phyloP scores from a whole-genome alignment of 805 yeast species.

The Cyberlindnera americana region DNA sequence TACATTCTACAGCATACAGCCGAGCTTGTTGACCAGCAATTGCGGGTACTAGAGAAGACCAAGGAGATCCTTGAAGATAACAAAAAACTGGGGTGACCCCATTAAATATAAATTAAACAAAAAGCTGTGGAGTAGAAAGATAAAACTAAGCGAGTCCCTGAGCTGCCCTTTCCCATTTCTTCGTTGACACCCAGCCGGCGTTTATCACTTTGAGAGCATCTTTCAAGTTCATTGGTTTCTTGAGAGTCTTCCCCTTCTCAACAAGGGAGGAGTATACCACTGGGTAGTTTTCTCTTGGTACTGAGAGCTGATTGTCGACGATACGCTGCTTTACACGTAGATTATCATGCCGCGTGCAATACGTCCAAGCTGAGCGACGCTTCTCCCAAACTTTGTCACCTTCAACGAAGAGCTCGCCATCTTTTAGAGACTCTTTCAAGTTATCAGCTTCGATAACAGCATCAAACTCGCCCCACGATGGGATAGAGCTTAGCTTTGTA shows the following conservation, averaged over 20 bases:
- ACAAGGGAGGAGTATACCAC: conserved; percentile 68
- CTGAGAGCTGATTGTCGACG: conserved; percentile 27
- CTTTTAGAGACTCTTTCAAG: conserved; percentile 5
- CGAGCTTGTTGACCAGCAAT: conserved; percentile 67
- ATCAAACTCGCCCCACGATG: conserved; percentile 28
- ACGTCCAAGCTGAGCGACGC: conserved; percentile 67
- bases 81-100: conserved; percentile 15
- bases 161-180: conserved; percentile 62
- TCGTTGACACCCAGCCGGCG: conserved; percentile 81
- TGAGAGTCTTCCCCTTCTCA: conserved; percentile 63
- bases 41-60: conserved; percentile 66
- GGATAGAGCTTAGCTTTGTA: conserved; percentile 5
- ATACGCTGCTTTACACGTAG: conserved; percentile 17
- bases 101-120: too few relatives aligned
- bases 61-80: conserved; percentile 34
- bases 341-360: conserved; percentile 30
- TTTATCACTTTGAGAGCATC: conserved; percentile 72
- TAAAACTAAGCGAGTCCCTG: conserved; percentile 29
- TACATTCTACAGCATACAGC: conserved; percentile 50
- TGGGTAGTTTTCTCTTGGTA: conserved; percentile 49
- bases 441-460: conserved; percentile 27
- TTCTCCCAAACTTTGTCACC: conserved; percentile 68
- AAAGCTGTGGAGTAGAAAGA: conserved; percentile 2
- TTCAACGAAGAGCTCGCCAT: conserved; percentile 37
- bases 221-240: conserved; percentile 65